Base-by-base conservation (phyloP, 2,329 filamentous ascomycete species). In the Xylariaceae sp. region DNA sequence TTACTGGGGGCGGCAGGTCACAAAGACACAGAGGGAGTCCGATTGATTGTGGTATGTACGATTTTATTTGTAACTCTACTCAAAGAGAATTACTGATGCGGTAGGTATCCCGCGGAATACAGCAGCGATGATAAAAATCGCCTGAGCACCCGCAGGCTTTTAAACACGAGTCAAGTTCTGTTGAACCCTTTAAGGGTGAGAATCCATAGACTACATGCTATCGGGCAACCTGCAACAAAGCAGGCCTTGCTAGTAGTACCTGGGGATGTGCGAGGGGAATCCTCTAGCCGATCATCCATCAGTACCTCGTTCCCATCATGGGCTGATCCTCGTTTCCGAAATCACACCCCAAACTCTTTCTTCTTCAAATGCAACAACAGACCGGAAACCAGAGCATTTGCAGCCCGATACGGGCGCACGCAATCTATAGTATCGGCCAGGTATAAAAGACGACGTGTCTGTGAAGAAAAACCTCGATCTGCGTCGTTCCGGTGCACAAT, bases 321-420 rank as follows among this genome's bases (percentile, higher is more conserved):
- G 59, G 42, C n/a, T n/a, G 53, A 57, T 10, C 34, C 17, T 51
- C 45, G 50, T 50, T 59, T 63, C 56, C 58, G 30, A 49, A 50
- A 57, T 53, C 57, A 34, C 13, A 15, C 53, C 49, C 50, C 44
- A 17, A 57, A 44, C 58, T 59, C 56, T 48, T 37, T 50, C 15
- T 54, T 39, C 73, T 77, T 76, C 76, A 67, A 72, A 75, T 73
- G 73, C 72, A 74, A 74, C 71, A 67, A 39, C 72, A 70, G 74
- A 73, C 73, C 72, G 72, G 74, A 73, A 13, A 73, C 71, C 73
- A 71, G 73, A 75, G 72, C 72, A 73, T 73, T 74, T 30, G 23
- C 23, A 30, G 23, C 23, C 23, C 71, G 71, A 69, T 65, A 71
- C 65, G 66, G 64, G 61, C 57, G 23, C 53, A 67, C 64, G 70